Evolutionary conservation across 2,329 filamentous ascomycete genomes (phyloP).

Genomic region (Pestalotiopsis sp.): DNA sequence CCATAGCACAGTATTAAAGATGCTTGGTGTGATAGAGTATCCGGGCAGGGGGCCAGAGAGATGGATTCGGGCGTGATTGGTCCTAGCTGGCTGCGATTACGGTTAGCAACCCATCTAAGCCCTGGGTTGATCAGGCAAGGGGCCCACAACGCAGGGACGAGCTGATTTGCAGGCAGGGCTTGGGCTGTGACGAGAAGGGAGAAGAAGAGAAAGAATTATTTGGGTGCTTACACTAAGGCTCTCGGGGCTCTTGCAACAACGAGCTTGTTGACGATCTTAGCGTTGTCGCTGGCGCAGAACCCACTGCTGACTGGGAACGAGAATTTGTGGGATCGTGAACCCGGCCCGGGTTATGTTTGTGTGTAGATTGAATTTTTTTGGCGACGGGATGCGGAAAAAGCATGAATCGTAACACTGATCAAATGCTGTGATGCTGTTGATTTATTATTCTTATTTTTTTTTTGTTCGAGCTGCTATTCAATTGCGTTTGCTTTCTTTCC

Average conservation of each 20-base stretch:
- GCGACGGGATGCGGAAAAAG: background rate
- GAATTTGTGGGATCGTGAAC: background rate
- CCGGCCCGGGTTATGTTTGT: background rate
- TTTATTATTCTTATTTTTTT: background rate
- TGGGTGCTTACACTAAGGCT: background rate
- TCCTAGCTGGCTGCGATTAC: background rate
- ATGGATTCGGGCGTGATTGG: background rate
- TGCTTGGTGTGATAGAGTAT: background rate
- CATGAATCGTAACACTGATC: background rate
- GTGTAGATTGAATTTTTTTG: background rate
- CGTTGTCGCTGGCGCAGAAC: background rate
- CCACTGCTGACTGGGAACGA: background rate
- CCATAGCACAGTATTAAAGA: background rate
- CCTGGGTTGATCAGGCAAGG: background rate
- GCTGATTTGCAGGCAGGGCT: background rate
- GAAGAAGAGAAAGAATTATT: background rate
- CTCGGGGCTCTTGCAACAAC: background rate
- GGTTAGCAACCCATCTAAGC: background rate
- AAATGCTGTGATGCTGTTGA: background rate
- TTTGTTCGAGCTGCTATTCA: background rate
- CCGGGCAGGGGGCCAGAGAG: background rate
- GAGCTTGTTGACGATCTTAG: background rate
- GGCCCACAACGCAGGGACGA: background rate
- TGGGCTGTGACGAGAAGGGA: background rate
- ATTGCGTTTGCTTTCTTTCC: background rate